A percentile compares a stretch with the other conserved stretches of the same genome.
Evolutionary conservation across 805 yeast genomes (phyloP).

Genomic region (Maudiozyma saulgeensis): DNA sequence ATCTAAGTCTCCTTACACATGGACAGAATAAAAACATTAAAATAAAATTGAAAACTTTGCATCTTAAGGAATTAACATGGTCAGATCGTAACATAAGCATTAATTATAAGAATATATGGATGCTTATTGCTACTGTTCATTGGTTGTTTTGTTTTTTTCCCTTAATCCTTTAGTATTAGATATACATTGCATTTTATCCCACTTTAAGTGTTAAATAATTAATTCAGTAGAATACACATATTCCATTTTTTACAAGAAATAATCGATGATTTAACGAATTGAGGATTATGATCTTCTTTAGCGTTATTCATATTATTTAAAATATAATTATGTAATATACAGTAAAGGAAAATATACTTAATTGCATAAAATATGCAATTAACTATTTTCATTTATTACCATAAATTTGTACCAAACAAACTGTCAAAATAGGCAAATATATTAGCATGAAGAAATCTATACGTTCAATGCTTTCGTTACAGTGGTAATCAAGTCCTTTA

Average conservation of each 20-base stretch:
- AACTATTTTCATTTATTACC: background rate
- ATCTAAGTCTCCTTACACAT: conserved; percentile 39
- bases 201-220: background rate
- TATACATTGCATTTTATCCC: background rate
- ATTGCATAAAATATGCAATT: background rate
- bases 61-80: background rate
- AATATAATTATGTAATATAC: too few species aligned
- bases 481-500: too few species aligned
- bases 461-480: too few species aligned
- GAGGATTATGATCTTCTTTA: too few species aligned
- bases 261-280: too few species aligned
- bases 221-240: background rate
- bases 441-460: too few species aligned
- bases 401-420: background rate
- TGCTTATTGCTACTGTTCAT: background rate
- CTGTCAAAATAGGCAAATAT: background rate
- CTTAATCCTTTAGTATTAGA: background rate
- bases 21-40: conserved; percentile 22
- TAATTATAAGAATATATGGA: too few species aligned
- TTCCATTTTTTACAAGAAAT: background rate
- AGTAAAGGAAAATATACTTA: too few species aligned
- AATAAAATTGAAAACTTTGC: background rate
- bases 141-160: background rate
- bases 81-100: too few species aligned
- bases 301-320: too few species aligned